Evolutionary conservation across 306 rosid species (phyloP).

Genomic region (Inga laurina): DNA sequence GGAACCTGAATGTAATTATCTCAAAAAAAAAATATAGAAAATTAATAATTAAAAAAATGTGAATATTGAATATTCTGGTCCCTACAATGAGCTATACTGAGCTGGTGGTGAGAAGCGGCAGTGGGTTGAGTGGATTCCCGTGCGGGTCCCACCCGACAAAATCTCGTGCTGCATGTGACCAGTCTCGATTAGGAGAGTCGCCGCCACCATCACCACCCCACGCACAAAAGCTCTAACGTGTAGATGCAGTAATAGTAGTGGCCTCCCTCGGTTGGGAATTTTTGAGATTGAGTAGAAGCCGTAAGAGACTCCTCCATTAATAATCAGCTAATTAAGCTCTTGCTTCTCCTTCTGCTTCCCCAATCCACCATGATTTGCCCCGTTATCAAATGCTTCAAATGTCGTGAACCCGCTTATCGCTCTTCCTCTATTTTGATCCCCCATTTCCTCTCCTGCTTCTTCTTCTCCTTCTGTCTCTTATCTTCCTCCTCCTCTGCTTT

Average conservation of each 20-base stretch:
- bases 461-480: too few species aligned
- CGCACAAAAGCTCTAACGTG: neutral
- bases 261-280: neutral
- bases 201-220: constrained; percentile 23
- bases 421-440: too few species aligned
- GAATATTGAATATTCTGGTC: neutral
- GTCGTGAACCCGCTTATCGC: neutral
- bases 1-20: too few species aligned
- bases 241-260: too few species aligned
- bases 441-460: too few species aligned
- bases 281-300: neutral
- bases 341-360: neutral
- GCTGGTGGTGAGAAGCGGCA: neutral
- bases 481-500: too few species aligned
- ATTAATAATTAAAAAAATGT: too few species aligned
- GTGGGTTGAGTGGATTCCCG: neutral
- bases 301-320: neutral
- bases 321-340: neutral
- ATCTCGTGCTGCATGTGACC: constrained; percentile 24
- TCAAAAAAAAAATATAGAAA: too few species aligned
- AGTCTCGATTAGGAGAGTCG: neutral
- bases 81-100: neutral
- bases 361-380: constrained; percentile 9
- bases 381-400: neutral
- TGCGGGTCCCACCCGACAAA: neutral